phyloP scores from a whole-genome alignment of 495 filamentous ascomycete genomes.

The Penicillium cinerascens region DNA sequence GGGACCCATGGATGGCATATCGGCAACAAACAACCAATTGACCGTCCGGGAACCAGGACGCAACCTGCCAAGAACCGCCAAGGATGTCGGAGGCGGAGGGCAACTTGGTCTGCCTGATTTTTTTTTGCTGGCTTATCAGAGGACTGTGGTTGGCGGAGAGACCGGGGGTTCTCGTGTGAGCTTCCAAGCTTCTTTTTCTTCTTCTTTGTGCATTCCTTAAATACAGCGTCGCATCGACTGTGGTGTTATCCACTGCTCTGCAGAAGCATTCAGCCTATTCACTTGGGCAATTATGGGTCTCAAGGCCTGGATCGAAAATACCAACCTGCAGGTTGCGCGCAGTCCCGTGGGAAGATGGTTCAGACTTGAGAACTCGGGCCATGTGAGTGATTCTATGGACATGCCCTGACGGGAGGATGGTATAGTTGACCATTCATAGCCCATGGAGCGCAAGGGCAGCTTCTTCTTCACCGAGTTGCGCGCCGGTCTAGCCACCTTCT shows the following conservation, averaged over 20 bases:
- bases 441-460: conserved; percentile 66
- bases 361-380: conserved; percentile 68
- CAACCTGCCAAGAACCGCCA: conserved; percentile 22
- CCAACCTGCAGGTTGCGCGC: conserved; percentile 53
- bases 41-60: neutral
- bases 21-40: conserved; percentile 18
- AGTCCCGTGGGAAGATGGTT: conserved; percentile 69
- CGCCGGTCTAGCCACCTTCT: conserved; percentile 77
- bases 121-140: conserved; percentile 22
- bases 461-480: conserved; percentile 76
- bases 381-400: conserved; percentile 49
- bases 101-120: conserved; percentile 7
- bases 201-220: conserved; percentile 6
- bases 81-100: conserved; percentile 16
- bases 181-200: neutral
- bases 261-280: neutral
- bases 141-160: conserved; percentile 20
- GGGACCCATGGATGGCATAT: conserved; percentile 7
- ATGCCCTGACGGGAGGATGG: no score
- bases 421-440: conserved; percentile 24
- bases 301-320: conserved; percentile 48
- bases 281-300: conserved; percentile 30
- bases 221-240: conserved; percentile 7
- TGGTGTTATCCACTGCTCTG: neutral
- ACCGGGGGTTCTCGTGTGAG: conserved; percentile 5